Conservation (phyloP, 306 rosid genomes). For the Inga leiocalycina region DNA sequence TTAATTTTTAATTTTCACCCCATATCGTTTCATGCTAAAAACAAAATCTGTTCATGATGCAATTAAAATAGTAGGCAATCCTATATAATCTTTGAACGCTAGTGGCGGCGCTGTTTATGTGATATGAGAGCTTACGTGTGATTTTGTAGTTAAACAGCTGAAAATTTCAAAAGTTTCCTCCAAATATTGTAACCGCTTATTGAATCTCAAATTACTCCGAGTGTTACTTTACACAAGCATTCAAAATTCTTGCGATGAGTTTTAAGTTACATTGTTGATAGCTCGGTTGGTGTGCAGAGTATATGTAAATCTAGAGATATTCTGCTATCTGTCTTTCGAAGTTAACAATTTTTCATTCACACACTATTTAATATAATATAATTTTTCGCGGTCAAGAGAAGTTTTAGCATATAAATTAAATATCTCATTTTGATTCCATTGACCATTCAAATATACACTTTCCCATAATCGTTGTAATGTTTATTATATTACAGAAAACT, state of each 20-base stretch:
- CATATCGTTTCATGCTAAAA: background rate
- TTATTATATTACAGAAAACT: conserved; percentile 63
- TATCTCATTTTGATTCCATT: conserved; percentile 4
- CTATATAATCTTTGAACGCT: conserved; percentile 9
- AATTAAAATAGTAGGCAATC: background rate
- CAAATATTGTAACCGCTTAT: background rate
- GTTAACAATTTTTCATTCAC: background rate
- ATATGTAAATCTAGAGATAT: background rate
- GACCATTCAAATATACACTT: background rate
- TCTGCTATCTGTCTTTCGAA: background rate
- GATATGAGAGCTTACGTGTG: background rate
- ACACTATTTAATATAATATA: background rate
- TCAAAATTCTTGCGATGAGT: background rate
- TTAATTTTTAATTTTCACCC: background rate
- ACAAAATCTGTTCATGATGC: background rate
- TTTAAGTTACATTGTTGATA: conserved; percentile 18
- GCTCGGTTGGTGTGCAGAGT: background rate
- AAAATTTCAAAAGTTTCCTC: conserved; percentile 6
- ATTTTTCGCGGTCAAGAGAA: background rate
- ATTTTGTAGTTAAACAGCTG: background rate
- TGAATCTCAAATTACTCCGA: background rate
- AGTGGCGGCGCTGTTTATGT: background rate
- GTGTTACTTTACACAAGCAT: background rate
- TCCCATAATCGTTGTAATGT: background rate
- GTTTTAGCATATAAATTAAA: conserved; percentile 16